These are phyloP conservation scores for Suhomyces taliae DNA, from an alignment of 1,139 yeast genomes.

Conservation along the genomic window DNA sequence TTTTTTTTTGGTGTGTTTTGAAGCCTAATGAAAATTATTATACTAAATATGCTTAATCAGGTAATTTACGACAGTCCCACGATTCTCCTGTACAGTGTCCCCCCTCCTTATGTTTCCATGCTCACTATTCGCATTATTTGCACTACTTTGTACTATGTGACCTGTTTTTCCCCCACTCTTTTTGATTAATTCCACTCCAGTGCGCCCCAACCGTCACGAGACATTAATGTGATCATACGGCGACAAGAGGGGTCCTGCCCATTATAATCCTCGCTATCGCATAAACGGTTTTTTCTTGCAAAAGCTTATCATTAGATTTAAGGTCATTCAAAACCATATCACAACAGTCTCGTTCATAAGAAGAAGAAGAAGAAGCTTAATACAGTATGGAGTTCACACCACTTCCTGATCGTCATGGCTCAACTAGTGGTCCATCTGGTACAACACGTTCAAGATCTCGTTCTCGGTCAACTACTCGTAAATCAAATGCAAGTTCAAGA, in stretches of 20 bases:
- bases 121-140: no score
- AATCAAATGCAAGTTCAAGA: conserved; percentile 35
- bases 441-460: conserved; percentile 28
- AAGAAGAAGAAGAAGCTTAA: no score
- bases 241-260: neutral
- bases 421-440: neutral
- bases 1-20: no score
- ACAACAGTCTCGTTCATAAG: no score
- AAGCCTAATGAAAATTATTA: no score
- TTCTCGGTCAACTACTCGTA: conserved; percentile 40
- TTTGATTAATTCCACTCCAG: neutral
- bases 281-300: no score
- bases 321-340: no score
- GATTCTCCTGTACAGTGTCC: neutral
- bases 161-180: neutral
- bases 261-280: no score
- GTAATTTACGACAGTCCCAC: neutral
- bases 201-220: conserved; percentile 5
- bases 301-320: no score
- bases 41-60: no score
- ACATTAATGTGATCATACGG: neutral
- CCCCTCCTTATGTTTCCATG: neutral
- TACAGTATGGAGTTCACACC: conserved; percentile 7
- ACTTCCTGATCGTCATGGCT: conserved; percentile 7
- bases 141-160: no score